Percentiles rank a stretch among this genome's conserved stretches.
phyloP scores from a whole-genome alignment of 148 eudicot genomes.

The Vaccinium darrowii region DNA sequence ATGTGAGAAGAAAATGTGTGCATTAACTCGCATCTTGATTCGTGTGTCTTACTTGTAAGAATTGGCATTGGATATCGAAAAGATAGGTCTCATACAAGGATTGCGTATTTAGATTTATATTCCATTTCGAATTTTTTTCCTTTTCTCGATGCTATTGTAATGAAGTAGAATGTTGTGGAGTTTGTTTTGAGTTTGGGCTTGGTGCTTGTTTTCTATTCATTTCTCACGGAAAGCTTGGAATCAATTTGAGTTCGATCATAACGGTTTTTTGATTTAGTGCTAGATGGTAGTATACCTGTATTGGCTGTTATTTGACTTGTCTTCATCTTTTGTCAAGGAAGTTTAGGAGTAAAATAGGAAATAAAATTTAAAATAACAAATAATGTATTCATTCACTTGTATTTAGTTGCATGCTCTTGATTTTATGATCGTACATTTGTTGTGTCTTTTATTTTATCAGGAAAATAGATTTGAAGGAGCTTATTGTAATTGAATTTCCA shows the following conservation, averaged over 20 bases:
- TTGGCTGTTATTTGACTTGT: background rate
- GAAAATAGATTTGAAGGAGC: background rate
- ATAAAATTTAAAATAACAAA: background rate
- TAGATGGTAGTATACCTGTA: background rate
- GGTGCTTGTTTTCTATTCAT: background rate
- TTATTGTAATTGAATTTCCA: background rate
- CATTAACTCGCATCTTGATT: too few species aligned
- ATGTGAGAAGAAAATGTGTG: too few species aligned
- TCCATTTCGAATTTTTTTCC: background rate
- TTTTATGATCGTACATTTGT: background rate
- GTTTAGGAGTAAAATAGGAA: background rate
- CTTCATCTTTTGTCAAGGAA: background rate
- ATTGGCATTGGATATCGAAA: background rate
- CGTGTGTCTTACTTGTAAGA: background rate
- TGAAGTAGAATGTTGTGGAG: background rate
- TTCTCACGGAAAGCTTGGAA: slow-evolving; percentile 6
- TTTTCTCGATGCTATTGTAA: background rate
- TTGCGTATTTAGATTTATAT: background rate
- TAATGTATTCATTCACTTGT: background rate
- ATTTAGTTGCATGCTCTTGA: background rate
- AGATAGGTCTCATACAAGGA: background rate
- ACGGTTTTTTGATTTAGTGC: slow-evolving; percentile 6
- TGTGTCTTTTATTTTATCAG: background rate
- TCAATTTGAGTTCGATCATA: background rate
- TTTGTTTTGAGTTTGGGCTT: background rate